Conservation (phyloP, 2,329 filamentous ascomycete genomes). For the Pezicula radicicola region DNA sequence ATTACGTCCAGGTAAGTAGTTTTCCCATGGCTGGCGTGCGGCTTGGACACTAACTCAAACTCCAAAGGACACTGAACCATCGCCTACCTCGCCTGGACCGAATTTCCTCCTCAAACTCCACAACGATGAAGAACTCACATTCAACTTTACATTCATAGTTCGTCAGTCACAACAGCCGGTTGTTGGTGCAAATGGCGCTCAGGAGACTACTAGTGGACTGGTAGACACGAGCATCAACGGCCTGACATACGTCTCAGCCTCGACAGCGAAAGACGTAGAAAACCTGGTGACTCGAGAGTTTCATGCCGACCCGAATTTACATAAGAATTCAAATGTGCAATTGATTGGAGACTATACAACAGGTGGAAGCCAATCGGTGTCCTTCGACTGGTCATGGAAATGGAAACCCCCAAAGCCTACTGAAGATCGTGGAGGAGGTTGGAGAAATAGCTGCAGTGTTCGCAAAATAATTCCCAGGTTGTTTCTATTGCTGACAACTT, state of each 20-base stretch:
- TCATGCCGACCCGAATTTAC: slow-evolving; percentile 92
- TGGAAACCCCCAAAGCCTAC: slow-evolving; percentile 84
- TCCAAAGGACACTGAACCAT: slow-evolving; percentile 71
- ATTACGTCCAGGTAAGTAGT: slow-evolving; percentile 83
- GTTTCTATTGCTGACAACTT: slow-evolving; percentile 13
- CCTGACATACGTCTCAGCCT: slow-evolving; percentile 88
- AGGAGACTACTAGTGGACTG: slow-evolving; percentile 44
- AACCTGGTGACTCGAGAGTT: slow-evolving; percentile 94
- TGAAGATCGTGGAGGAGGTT: slow-evolving; percentile 86
- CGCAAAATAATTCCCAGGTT: background rate
- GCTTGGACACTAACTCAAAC: background rate
- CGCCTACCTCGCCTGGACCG: slow-evolving; percentile 47
- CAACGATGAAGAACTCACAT: slow-evolving; percentile 89
- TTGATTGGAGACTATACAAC: slow-evolving; percentile 91
- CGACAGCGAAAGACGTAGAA: slow-evolving; percentile 82
- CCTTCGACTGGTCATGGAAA: slow-evolving; percentile 95
- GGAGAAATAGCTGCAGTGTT: slow-evolving; percentile 93
- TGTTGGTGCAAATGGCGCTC: slow-evolving; percentile 42
- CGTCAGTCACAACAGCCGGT: slow-evolving; percentile 44
- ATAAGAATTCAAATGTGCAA: slow-evolving; percentile 95
- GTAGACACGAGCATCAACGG: slow-evolving; percentile 80
- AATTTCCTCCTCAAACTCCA: slow-evolving; percentile 81
- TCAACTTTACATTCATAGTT: slow-evolving; percentile 89
- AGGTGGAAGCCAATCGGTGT: slow-evolving; percentile 75
- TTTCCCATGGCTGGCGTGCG: background rate